Conservation (phyloP, 495 filamentous ascomycete genomes). For the Entonaema liquescens region DNA sequence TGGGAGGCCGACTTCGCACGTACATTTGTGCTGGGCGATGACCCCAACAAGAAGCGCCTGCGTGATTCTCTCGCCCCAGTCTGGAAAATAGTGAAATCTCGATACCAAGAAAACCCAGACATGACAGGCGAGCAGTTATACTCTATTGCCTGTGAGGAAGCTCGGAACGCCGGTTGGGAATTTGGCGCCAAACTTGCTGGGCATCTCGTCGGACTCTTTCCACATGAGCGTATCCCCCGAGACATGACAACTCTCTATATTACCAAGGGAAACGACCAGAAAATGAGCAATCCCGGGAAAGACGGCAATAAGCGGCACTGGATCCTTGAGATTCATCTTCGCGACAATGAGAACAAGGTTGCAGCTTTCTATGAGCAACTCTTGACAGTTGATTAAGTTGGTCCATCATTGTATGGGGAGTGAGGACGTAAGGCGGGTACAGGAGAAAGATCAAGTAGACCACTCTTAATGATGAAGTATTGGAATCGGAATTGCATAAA, state of each 20-base stretch:
- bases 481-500: too few relatives aligned
- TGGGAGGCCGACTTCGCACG: conserved; percentile 59
- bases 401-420: too few relatives aligned
- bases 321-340: conserved; percentile 63
- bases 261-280: conserved; percentile 51
- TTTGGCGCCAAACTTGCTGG: conserved; percentile 57
- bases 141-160: conserved; percentile 45
- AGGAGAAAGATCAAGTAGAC: too few relatives aligned
- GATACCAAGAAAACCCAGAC: conserved; percentile 46
- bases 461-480: too few relatives aligned
- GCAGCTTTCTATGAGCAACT: conserved; percentile 58
- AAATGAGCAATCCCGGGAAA: conserved; percentile 49
- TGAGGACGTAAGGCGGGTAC: too few relatives aligned
- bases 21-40: conserved; percentile 53
- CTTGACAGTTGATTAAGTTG: conserved; percentile 47
- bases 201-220: conserved; percentile 48
- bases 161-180: conserved; percentile 47
- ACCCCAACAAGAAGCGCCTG: conserved; percentile 54
- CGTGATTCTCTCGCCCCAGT: conserved; percentile 56
- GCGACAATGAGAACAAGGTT: conserved; percentile 48
- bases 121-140: conserved; percentile 58
- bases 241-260: conserved; percentile 56
- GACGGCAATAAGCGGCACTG: conserved; percentile 58
- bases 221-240: conserved; percentile 60
- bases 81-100: conserved; percentile 53